Evolutionary conservation across 1,284 basidiomycete species (phyloP).

Genomic region (Phellopilus nigrolimitatus): DNA sequence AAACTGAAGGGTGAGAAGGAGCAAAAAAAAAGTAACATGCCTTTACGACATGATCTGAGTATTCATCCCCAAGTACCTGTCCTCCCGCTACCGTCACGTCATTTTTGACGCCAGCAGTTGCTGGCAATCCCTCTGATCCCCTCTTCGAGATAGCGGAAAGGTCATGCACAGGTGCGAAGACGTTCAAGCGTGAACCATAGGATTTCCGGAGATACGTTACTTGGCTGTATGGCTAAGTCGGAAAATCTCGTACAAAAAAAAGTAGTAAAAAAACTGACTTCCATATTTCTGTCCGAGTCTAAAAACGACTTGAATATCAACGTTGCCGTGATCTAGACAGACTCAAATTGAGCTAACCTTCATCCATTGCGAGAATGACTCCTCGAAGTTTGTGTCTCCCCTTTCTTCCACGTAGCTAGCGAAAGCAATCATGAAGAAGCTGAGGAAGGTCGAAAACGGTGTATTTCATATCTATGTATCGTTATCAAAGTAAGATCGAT

Average conservation of each 20-base stretch:
- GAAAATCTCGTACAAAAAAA: conserved; percentile 5
- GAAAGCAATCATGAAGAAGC: conserved; percentile 95
- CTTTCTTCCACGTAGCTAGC: conserved; percentile 82
- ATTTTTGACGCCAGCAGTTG: conserved; percentile 63
- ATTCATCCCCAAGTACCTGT: conserved; percentile 88
- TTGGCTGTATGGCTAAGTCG: conserved; percentile 48
- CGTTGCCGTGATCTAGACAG: not conserved
- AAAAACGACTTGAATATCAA: conserved; percentile 3
- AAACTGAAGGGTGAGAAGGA: not conserved
- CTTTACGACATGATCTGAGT: conserved; percentile 89
- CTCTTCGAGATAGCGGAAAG: conserved; percentile 74
- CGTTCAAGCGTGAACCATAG: conserved; percentile 71
- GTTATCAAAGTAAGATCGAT: not conserved
- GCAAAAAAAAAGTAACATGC: conserved; percentile 33
- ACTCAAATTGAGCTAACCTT: conserved; percentile 42
- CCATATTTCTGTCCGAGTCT: conserved; percentile 89
- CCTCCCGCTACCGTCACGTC: conserved; percentile 79
- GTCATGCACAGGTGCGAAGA: conserved; percentile 88
- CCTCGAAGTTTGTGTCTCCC: conserved; percentile 55
- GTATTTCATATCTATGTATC: not conserved
- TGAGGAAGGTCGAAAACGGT: conserved; percentile 27
- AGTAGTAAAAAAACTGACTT: conserved; percentile 56
- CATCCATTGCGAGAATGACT: conserved; percentile 85
- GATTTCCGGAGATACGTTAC: conserved; percentile 80
- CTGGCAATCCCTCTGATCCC: conserved; percentile 46